Conservation (phyloP, 345 rosid species). For the Arabidopsis thaliana region TAIR10.1 NC_003074.8:21054501-21055000, state of each 20-base stretch:
- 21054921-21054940: slow-evolving; percentile 62
- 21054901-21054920: slow-evolving; percentile 51
- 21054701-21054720: slow-evolving; percentile 59
- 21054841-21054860: slow-evolving; percentile 48
- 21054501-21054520: slow-evolving; percentile 36
- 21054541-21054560: slow-evolving; percentile 68
- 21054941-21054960: slow-evolving; percentile 76
- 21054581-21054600: slow-evolving; percentile 53
- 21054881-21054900: slow-evolving; percentile 28
- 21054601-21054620: slow-evolving; percentile 46
- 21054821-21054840: slow-evolving; percentile 12
- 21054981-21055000: slow-evolving; percentile 64
- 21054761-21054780: slow-evolving; percentile 51
- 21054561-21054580: slow-evolving; percentile 57
- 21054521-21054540: slow-evolving; percentile 87
- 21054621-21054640: neutral
- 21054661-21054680: slow-evolving; percentile 25
- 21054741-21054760: slow-evolving; percentile 54
- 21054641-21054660: slow-evolving; percentile 6
- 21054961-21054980: slow-evolving; percentile 72
- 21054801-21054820: slow-evolving; percentile 39
- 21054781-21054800: slow-evolving; percentile 45
- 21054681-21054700: slow-evolving; percentile 55
- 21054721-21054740: slow-evolving; percentile 47
- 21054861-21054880: slow-evolving; percentile 39